Percentiles rank a stretch among this genome's conserved stretches.
phyloP scores from a whole-genome alignment of 768 basidiomycete genomes.

The Obba rivulosa region DNA sequence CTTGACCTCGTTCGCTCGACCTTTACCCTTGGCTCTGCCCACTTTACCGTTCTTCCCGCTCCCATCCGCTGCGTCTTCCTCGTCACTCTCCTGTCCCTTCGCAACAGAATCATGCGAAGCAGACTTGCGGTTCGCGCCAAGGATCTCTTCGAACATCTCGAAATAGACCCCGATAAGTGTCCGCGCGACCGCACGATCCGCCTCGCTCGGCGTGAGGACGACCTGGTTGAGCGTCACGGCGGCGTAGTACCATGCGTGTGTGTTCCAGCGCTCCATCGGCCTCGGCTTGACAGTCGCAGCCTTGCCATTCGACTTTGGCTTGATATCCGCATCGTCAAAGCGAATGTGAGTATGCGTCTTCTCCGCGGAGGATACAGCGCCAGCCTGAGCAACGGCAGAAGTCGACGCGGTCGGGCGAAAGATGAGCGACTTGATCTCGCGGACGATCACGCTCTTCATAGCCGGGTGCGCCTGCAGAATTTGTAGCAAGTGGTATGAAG shows the following conservation, averaged over 20 bases:
- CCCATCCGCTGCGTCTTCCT: slow-evolving; percentile 30
- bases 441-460: slow-evolving; percentile 88
- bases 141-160: slow-evolving; percentile 84
- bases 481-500: slow-evolving; percentile 86
- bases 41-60: slow-evolving; percentile 29
- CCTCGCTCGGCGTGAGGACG: slow-evolving; percentile 52
- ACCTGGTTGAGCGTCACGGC: slow-evolving; percentile 94
- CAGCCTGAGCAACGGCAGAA: slow-evolving; percentile 27
- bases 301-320: slow-evolving; percentile 10
- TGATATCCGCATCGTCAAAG: slow-evolving; percentile 34
- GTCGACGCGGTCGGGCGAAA: slow-evolving; percentile 52
- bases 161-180: slow-evolving; percentile 89
- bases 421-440: slow-evolving; percentile 78
- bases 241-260: slow-evolving; percentile 87
- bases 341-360: slow-evolving; percentile 42
- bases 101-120: slow-evolving; percentile 14
- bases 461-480: slow-evolving; percentile 86
- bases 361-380: slow-evolving; percentile 5
- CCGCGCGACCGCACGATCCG: slow-evolving; percentile 69
- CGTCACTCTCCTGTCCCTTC: slow-evolving; percentile 34
- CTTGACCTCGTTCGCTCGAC: slow-evolving; percentile 37
- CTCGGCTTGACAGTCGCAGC: slow-evolving; percentile 16
- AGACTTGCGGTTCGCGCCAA: slow-evolving; percentile 51
- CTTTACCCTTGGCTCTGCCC: slow-evolving; percentile 29
- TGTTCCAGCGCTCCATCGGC: slow-evolving; percentile 42